Evolutionary conservation across 371 early-diverging fungal species (phyloP).

Genomic region (Zancudomyces culisetae): DNA sequence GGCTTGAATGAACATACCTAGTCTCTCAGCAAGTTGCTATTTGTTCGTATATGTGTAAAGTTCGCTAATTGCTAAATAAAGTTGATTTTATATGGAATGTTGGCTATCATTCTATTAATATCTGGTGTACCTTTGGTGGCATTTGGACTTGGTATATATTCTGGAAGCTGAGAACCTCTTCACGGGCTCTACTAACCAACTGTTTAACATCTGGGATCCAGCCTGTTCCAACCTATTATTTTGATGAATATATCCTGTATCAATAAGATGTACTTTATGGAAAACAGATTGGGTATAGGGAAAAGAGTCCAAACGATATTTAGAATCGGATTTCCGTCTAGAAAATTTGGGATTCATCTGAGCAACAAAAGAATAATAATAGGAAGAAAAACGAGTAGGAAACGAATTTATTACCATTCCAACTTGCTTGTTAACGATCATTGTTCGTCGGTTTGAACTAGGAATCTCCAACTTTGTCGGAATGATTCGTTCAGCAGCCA

Average conservation of each 20-base stretch:
- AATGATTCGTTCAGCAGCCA: conserved; percentile 88
- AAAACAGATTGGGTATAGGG: not conserved
- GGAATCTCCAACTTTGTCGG: conserved; percentile 87
- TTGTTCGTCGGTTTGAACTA: conserved; percentile 78
- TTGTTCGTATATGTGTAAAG: conserved; percentile 4
- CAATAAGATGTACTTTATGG: conserved; percentile 1
- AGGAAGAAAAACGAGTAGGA: not conserved
- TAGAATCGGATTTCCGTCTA: not conserved
- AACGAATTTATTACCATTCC: conserved; percentile 48
- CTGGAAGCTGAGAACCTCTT: conserved; percentile 79
- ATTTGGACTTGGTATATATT: conserved; percentile 66
- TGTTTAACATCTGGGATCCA: conserved; percentile 89
- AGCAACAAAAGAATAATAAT: no score
- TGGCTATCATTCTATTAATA: no score
- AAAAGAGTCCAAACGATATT: not conserved
- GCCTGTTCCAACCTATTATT: conserved; percentile 47
- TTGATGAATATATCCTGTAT: conserved; percentile 26
- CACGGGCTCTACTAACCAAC: conserved; percentile 71
- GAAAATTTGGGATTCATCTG: no score
- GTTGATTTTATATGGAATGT: no score
- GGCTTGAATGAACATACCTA: conserved; percentile 83
- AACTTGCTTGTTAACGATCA: conserved; percentile 75
- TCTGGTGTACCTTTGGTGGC: conserved; percentile 57
- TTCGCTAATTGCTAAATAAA: not conserved
- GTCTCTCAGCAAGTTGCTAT: conserved; percentile 72